Conservation (phyloP, 805 yeast species). For the Pichia scutulata region DNA sequence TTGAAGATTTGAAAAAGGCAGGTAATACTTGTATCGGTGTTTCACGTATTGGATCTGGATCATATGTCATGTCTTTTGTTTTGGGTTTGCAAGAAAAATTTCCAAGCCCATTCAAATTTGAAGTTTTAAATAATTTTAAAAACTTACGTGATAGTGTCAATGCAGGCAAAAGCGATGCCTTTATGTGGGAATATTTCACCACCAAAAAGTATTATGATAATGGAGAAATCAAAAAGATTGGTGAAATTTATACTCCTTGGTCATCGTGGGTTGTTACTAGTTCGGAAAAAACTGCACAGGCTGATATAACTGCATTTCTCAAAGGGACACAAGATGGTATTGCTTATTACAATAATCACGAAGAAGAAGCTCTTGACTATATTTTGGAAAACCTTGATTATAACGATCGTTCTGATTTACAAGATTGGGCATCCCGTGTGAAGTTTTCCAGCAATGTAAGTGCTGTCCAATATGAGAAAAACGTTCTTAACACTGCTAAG, state of each 20-base stretch:
- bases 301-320: constrained; percentile 34
- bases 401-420: constrained; percentile 59
- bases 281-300: constrained; percentile 30
- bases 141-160: constrained; percentile 79
- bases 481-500: constrained; percentile 49
- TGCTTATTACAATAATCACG: constrained; percentile 49
- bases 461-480: constrained; percentile 38
- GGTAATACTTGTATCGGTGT: constrained; percentile 64
- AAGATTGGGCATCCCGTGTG: constrained; percentile 77
- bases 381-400: constrained; percentile 69
- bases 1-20: constrained; percentile 36
- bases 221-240: constrained; percentile 73
- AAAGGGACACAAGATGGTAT: constrained; percentile 60
- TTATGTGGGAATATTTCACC: constrained; percentile 95
- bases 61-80: constrained; percentile 86
- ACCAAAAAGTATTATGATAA: constrained; percentile 76
- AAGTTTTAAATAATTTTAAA: constrained; percentile 57
- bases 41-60: constrained; percentile 84
- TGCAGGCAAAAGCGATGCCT: constrained; percentile 58
- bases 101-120: constrained; percentile 38
- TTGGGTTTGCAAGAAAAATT: constrained; percentile 56
- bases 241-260: constrained; percentile 93
- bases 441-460: constrained; percentile 44
- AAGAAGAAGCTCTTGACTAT: constrained; percentile 57
- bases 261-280: constrained; percentile 85